phyloP scores from a whole-genome alignment of 2,329 filamentous ascomycete species.

The Xylariaceae sp. region DNA sequence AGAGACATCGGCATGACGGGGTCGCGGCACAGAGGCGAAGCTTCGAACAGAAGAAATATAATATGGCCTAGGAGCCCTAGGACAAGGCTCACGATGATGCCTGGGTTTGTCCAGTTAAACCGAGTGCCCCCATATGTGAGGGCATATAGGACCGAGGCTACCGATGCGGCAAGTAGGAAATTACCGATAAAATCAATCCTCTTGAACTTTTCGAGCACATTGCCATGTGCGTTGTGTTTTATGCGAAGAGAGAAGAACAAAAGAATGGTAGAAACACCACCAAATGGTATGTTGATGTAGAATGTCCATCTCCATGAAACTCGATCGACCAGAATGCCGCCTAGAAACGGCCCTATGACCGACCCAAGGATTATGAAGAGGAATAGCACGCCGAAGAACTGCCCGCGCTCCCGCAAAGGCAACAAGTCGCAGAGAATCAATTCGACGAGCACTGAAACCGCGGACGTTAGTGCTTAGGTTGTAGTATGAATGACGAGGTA shows the following conservation, averaged over 20 bases:
- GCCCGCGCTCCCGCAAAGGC: conserved; percentile 50
- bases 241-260: conserved; percentile 39
- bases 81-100: conserved; percentile 45
- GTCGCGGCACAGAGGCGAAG: conserved; percentile 27
- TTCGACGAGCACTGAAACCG: conserved; percentile 45
- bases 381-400: conserved; percentile 43
- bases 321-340: conserved; percentile 50
- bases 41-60: conserved; percentile 44
- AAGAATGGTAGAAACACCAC: conserved; percentile 43
- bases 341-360: conserved; percentile 54
- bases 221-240: not conserved
- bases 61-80: conserved; percentile 46
- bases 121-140: conserved; percentile 40
- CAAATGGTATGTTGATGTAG: conserved; percentile 63
- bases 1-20: conserved; percentile 49
- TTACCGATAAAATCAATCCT: conserved; percentile 40
- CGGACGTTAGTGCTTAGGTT: not conserved
- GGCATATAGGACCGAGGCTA: conserved; percentile 34
- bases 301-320: conserved; percentile 54
- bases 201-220: not conserved
- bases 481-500: not conserved
- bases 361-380: conserved; percentile 43
- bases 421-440: conserved; percentile 55
- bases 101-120: conserved; percentile 43
- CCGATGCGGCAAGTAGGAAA: conserved; percentile 42